Base-by-base conservation (phyloP, 2,329 filamentous ascomycete genomes). In the Alternaria sp. region DNA sequence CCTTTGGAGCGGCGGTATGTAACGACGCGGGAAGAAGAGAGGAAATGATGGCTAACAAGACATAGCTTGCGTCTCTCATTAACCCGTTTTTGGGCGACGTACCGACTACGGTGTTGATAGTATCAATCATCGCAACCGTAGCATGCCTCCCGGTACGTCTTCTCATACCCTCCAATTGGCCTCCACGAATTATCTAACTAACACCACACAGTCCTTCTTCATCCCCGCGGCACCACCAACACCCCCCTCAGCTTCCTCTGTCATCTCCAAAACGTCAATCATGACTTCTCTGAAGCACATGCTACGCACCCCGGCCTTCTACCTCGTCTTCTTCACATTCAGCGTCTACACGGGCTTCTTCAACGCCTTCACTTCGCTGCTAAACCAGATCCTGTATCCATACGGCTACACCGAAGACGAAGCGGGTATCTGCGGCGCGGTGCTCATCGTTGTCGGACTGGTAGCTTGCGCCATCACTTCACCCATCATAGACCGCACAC, bases 391-490 rank as follows among this genome's bases (percentile, higher is more conserved):
- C 77, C 87, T 98, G 67, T 84, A 88, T 43, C 96, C 96, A 0
- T 95, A 97, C 81, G 91, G 89, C 73, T 97, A 93, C 86, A 87
- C 83, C 62, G 91, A 97, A 77, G 90, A 91, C 68, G 86, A 97
- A 59, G 92, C 95, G 21, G 96, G 96, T 32, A 94, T 98, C 73
- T 93, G 90, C 11, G 96, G 96, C 67, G 96, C 92, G 1, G 81
- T 98, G 9, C 86, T 98, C 32, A 98, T 98, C 76, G 85, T 97
- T 50, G 92, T 96, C 57, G 96, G 96, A 9, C 88, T 99, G 2
- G 85, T 96, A 47, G 81, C 87, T 5, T 87, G 93, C 0, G 96
- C 93, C 13, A 84, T 97, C 65, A 86, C 89, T 0, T 92, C 90
- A 0, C 95, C 95, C 0, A 85, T 97, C 69, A 88, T 97, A 66